Base-by-base conservation (phyloP, 139 green algal genomes). In the Mesostigma viride region DNA sequence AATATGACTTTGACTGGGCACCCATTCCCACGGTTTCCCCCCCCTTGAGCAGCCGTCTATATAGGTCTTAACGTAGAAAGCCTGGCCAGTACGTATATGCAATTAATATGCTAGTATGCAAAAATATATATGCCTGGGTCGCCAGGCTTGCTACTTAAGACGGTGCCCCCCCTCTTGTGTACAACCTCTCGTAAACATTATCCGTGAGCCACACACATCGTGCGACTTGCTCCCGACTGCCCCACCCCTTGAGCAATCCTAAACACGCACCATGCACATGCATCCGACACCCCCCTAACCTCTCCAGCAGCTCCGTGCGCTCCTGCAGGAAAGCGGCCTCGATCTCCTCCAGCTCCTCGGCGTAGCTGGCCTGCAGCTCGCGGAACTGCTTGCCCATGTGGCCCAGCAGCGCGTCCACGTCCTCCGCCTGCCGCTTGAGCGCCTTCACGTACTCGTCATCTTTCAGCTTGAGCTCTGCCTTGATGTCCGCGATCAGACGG, bases 381-480 rank as follows among this genome's bases (percentile, higher is more conserved):
- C 71, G 62, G 58, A 84, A 81, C 76, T 88, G 81, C 17, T 58
- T 53, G 14, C 30, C 59, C 60, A 76, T 67, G 35, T 63, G 59
- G 62, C 78, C 62, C 33, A 89, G 62, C 69, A 89, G 63, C 20
- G 69, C 67, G 71, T 88, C 82, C 1, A 87, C 74, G 35, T 89
- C 80, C 70, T 82, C 78, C 4, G 82, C 81, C 61, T 86, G 80
- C 3, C 66, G 44, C 67, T 86, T 86, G 2, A 91, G 79, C 26
- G 63, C 30, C 17, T 34, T 35, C 60, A 81, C 68, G 68, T 87
- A 91, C 53, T 90, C 86, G 53, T 91, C 84, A 64, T 91, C 84
- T 77, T 89, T 90, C 30, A 69, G 69, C 62, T 87, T 87, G 2
- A 91, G 73, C 68, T 86, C 82, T 3, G 44, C 61, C n/a, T n/a